Percentiles rank a stretch among this genome's conserved stretches.
phyloP scores from a whole-genome alignment of 2,329 filamentous ascomycete genomes.

The Ophiosphaerella korrae region DNA sequence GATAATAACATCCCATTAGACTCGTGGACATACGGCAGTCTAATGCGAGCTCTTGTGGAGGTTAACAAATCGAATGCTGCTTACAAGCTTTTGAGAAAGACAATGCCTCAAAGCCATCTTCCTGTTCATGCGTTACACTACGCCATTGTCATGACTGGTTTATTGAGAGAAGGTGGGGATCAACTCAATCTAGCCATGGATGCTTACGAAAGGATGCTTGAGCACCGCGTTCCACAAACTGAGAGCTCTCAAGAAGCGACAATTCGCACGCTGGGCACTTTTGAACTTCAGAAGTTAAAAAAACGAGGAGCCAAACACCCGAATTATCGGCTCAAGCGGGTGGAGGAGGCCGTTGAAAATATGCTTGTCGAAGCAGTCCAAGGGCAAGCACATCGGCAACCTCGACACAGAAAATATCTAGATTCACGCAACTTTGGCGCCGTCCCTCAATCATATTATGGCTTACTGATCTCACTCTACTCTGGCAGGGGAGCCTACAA shows the following conservation, averaged over 20 bases:
- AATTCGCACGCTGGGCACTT: conserved; percentile 30
- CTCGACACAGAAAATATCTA: conserved; percentile 25
- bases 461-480: conserved; percentile 62
- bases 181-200: conserved; percentile 55
- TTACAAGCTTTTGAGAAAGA: conserved; percentile 57
- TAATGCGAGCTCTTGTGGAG: conserved; percentile 64
- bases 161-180: conserved; percentile 39
- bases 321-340: conserved; percentile 23
- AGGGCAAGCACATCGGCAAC: conserved; percentile 31
- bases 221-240: conserved; percentile 46
- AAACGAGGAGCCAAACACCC: conserved; percentile 15
- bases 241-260: conserved; percentile 52
- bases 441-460: conserved; percentile 58
- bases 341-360: conserved; percentile 34
- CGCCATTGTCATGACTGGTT: conserved; percentile 59
- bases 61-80: conserved; percentile 61
- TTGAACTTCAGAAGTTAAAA: conserved; percentile 25
- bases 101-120: conserved; percentile 56
- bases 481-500: conserved; percentile 52
- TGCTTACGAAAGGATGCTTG: conserved; percentile 54
- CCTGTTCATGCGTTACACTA: conserved; percentile 57
- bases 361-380: conserved; percentile 36
- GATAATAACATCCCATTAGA: conserved; percentile 57
- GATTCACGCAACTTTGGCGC: conserved; percentile 46
- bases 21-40: conserved; percentile 63